Evolutionary conservation across 164 flowering plant genomes (phyloP).

Genomic region (Magnolia officinalis): DNA sequence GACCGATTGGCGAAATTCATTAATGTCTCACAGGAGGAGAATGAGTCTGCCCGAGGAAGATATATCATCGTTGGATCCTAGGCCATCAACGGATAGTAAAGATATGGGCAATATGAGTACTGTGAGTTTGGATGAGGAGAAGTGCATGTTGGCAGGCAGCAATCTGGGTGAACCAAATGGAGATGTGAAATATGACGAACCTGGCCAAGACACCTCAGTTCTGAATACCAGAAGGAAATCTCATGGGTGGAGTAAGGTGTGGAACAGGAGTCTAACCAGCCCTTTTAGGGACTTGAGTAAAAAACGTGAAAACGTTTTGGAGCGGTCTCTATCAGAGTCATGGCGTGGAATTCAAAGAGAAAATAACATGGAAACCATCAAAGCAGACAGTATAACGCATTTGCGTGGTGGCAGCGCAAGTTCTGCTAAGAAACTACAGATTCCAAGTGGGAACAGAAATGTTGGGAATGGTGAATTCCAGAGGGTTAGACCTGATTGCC

Average conservation of each 20-base stretch:
- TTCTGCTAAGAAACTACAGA: slow-evolving; percentile 2
- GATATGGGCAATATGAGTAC: background rate
- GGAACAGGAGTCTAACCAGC: slow-evolving; percentile 16
- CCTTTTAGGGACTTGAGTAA: slow-evolving; percentile 14
- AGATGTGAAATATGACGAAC: slow-evolving; percentile 4
- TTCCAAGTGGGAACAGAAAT: background rate
- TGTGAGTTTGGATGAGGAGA: slow-evolving; percentile 8
- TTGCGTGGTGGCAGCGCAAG: background rate
- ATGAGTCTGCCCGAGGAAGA: slow-evolving; percentile 10
- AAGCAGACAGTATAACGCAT: slow-evolving; percentile 2
- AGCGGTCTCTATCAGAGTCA: slow-evolving; percentile 21
- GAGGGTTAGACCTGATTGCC: slow-evolving; percentile 5
- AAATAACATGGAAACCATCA: slow-evolving; percentile 1
- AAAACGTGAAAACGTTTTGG: slow-evolving; percentile 16
- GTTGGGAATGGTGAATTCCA: slow-evolving; percentile 5
- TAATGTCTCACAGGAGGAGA: slow-evolving; percentile 8
- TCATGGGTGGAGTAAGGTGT: slow-evolving; percentile 18
- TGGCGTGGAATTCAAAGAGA: slow-evolving; percentile 11
- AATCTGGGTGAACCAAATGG: slow-evolving; percentile 1
- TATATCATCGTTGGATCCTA: slow-evolving; percentile 4
- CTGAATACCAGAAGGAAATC: slow-evolving; percentile 11
- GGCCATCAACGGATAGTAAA: slow-evolving; percentile 9
- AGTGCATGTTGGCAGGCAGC: background rate
- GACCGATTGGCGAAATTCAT: slow-evolving; percentile 1
- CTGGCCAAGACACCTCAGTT: background rate